Evolutionary conservation across 108 stramenopile genomes (phyloP).

Genomic region (Nitzschia sp.): DNA sequence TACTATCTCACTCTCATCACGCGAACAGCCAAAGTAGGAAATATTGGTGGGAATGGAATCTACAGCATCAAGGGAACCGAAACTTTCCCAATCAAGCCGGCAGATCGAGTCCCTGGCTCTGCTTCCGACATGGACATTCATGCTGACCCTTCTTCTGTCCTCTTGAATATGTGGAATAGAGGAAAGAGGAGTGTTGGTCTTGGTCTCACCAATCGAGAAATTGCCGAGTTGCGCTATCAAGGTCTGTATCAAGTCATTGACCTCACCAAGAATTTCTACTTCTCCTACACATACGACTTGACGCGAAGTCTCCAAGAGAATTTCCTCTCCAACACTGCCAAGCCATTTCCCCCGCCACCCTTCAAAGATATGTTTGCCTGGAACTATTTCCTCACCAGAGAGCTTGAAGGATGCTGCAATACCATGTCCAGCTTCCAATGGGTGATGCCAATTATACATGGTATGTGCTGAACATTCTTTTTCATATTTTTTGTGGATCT

Average conservation of each 20-base stretch:
- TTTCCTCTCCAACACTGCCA: constrained; percentile 75
- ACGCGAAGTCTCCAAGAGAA: constrained; percentile 93
- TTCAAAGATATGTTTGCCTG: constrained; percentile 95
- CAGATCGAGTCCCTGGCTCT: constrained; percentile 43
- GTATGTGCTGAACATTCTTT: constrained; percentile 20
- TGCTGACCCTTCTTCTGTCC: constrained; percentile 75
- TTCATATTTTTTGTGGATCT: not conserved
- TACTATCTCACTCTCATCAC: constrained; percentile 98
- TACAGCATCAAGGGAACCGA: constrained; percentile 94
- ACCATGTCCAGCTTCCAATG: constrained; percentile 84
- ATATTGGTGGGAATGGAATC: constrained; percentile 91
- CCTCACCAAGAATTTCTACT: constrained; percentile 96
- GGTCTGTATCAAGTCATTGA: constrained; percentile 95
- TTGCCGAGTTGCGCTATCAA: constrained; percentile 90
- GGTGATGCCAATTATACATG: constrained; percentile 92
- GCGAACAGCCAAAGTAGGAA: constrained; percentile 91
- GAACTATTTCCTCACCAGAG: constrained; percentile 93
- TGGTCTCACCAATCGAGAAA: constrained; percentile 80
- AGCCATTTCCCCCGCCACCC: constrained; percentile 81
- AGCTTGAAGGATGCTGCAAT: constrained; percentile 80
- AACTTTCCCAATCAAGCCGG: constrained; percentile 85
- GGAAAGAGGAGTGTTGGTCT: constrained; percentile 84
- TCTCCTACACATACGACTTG: constrained; percentile 93
- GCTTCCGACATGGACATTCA: constrained; percentile 28
- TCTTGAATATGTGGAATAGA: constrained; percentile 89